Conservation (phyloP, 371 early-diverging fungal genomes). For the Capniomyces stellatus region DNA sequence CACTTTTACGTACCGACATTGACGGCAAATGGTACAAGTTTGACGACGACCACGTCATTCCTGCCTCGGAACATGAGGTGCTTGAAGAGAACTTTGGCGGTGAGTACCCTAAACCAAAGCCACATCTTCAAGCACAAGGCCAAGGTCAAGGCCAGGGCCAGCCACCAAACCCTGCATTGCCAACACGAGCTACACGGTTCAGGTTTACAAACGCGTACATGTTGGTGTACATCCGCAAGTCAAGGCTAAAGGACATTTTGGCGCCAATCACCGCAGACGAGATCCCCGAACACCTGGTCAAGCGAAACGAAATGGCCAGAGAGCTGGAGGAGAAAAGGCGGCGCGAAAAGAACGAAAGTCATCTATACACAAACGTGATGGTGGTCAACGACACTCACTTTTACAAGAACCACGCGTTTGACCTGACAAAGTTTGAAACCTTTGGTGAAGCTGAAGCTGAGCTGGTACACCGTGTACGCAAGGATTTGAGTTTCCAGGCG, state of each 20-base stretch:
- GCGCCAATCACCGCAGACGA: constrained; percentile 40
- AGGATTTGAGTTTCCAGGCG: constrained; percentile 8
- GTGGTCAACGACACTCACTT: constrained; percentile 46
- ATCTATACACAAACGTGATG: constrained; percentile 39
- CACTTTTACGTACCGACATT: constrained; percentile 60
- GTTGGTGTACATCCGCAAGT: constrained; percentile 84
- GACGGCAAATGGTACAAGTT: constrained; percentile 84
- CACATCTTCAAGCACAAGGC: constrained; percentile 11
- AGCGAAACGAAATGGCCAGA: constrained; percentile 19
- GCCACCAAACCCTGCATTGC: constrained; percentile 10
- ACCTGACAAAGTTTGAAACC: constrained; percentile 43
- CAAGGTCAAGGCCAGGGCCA: constrained; percentile 9
- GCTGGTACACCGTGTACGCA: constrained; percentile 13
- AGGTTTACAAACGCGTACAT: constrained; percentile 92
- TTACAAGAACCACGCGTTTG: constrained; percentile 54
- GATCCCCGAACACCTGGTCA: constrained; percentile 66
- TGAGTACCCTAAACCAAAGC: constrained; percentile 33
- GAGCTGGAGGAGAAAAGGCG: constrained; percentile 30
- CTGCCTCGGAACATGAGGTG: constrained; percentile 69
- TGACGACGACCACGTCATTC: constrained; percentile 94
- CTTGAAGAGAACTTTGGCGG: constrained; percentile 95
- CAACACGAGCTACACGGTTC: constrained; percentile 24
- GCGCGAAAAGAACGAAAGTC: constrained; percentile 48
- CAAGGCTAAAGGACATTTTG: constrained; percentile 49
- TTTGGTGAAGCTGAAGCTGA: constrained; percentile 8